Conservation (phyloP, 352 stramenopile genomes). For the Pythium rishiriense region DNA sequence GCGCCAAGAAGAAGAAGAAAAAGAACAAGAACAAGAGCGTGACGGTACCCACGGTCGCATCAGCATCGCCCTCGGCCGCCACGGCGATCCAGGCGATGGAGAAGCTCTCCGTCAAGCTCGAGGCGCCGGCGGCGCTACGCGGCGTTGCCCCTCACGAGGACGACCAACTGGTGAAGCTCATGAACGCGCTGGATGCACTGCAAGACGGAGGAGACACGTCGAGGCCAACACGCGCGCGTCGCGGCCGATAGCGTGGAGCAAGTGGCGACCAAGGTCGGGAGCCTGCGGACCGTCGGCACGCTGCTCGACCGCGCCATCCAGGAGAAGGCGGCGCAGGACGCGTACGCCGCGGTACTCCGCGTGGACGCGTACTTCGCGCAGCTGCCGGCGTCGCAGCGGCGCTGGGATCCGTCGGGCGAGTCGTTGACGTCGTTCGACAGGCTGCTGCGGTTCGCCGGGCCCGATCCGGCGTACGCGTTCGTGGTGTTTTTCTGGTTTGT, state of each 20-base stretch:
- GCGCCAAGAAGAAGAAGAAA: background rate
- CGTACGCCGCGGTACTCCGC: background rate
- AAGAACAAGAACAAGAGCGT: too few relatives aligned
- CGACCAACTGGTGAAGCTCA: too few relatives aligned
- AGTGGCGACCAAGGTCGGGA: background rate
- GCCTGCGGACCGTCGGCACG: background rate
- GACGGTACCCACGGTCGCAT: too few relatives aligned
- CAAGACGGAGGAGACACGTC: background rate
- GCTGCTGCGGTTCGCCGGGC: background rate
- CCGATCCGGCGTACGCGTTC: background rate
- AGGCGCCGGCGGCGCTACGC: too few relatives aligned
- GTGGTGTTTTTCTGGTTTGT: background rate
- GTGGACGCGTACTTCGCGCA: background rate
- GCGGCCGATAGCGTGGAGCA: background rate
- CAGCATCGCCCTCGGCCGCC: too few relatives aligned
- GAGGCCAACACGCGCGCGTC: background rate
- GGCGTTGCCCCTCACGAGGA: too few relatives aligned
- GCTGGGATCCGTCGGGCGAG: background rate
- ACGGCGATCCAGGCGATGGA: too few relatives aligned
- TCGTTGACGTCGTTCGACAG: background rate
- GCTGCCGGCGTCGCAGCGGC: background rate
- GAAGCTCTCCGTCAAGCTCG: too few relatives aligned
- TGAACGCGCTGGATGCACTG: too few relatives aligned
- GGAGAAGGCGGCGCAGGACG: slow-evolving; percentile 4
- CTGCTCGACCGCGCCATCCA: background rate